Evolutionary conservation across 2,329 filamentous ascomycete species (phyloP).

Genomic region (Knufia petricola): DNA sequence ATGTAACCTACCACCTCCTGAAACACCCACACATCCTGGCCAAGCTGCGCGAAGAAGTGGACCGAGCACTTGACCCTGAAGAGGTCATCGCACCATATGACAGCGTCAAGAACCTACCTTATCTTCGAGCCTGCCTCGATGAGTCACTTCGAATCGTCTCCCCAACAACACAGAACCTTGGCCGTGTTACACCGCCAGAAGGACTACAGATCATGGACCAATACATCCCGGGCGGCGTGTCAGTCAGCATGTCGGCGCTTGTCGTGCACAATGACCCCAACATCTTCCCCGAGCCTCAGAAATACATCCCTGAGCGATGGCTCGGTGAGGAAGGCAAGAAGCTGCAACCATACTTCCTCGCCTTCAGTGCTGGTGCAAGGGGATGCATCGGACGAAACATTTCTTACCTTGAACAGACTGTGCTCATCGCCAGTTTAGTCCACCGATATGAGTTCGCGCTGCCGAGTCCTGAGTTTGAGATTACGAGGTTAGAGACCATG

Average conservation of each 20-base stretch:
- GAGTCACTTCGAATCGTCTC: slow-evolving; percentile 41
- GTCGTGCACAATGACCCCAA: slow-evolving; percentile 32
- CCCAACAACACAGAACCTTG: slow-evolving; percentile 36
- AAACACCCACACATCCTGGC: slow-evolving; percentile 32
- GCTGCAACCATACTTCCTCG: slow-evolving; percentile 18
- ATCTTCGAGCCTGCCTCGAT: slow-evolving; percentile 44
- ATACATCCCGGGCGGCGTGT: slow-evolving; percentile 37
- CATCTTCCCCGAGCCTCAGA: slow-evolving; percentile 31
- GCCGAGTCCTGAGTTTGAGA: slow-evolving; percentile 24
- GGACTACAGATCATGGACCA: slow-evolving; percentile 37
- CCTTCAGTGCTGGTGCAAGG: slow-evolving; percentile 33
- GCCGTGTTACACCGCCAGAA: slow-evolving; percentile 37
- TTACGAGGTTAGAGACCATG: slow-evolving; percentile 9
- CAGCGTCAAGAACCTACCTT: slow-evolving; percentile 43
- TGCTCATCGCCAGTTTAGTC: slow-evolving; percentile 35
- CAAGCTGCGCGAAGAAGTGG: slow-evolving; percentile 32
- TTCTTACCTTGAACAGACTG: slow-evolving; percentile 39
- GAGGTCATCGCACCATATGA: slow-evolving; percentile 42
- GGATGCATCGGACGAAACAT: slow-evolving; percentile 37
- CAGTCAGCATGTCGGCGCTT: slow-evolving; percentile 37
- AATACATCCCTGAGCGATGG: slow-evolving; percentile 28
- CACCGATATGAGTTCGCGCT: slow-evolving; percentile 36
- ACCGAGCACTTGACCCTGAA: slow-evolving; percentile 32
- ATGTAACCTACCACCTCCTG: slow-evolving; percentile 43
- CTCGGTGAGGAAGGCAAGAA: slow-evolving; percentile 13